Percentiles rank a stretch among this genome's conserved stretches.
Conservation (phyloP, 805 yeast species). For the Tetrapisispora iriomotensis region DNA sequence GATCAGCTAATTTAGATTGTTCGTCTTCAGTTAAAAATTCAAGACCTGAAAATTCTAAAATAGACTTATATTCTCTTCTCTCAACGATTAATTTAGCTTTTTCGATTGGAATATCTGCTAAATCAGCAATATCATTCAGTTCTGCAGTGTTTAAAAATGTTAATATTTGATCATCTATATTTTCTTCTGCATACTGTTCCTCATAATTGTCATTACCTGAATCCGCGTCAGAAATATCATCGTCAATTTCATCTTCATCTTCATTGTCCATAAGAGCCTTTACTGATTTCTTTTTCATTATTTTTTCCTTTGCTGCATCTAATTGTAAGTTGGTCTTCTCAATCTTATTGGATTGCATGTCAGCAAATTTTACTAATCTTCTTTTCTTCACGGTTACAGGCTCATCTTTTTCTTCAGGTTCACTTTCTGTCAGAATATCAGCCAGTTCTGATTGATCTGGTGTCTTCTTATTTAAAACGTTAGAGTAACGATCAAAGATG, state of each 20-base stretch:
- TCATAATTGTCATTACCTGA: conserved; percentile 27
- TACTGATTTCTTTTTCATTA: conserved; percentile 17
- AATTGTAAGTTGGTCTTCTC: conserved; percentile 19
- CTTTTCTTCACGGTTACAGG: conserved; percentile 18
- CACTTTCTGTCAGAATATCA: not conserved
- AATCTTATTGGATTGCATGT: conserved; percentile 8
- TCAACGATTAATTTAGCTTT: conserved; percentile 55
- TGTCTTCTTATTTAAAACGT: conserved; percentile 15
- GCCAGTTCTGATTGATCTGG: not conserved
- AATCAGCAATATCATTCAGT: conserved; percentile 66
- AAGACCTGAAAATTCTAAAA: conserved; percentile 50
- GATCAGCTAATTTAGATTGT: conserved; percentile 10
- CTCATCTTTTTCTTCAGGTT: conserved; percentile 8
- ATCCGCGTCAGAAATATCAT: conserved; percentile 38
- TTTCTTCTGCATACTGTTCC: conserved; percentile 21
- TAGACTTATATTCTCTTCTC: conserved; percentile 57
- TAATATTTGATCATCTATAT: conserved; percentile 57
- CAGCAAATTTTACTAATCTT: conserved; percentile 33
- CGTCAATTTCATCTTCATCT: conserved; percentile 18
- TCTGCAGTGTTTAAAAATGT: conserved; percentile 74
- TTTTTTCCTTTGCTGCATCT: conserved; percentile 25
- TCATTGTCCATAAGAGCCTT: conserved; percentile 14
- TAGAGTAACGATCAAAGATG: conserved; percentile 31
- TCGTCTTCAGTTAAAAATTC: conserved; percentile 38
- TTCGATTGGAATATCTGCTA: conserved; percentile 58